Conservation (phyloP, 2,329 filamentous ascomycete genomes). For the Hysterium pulicare region DNA sequence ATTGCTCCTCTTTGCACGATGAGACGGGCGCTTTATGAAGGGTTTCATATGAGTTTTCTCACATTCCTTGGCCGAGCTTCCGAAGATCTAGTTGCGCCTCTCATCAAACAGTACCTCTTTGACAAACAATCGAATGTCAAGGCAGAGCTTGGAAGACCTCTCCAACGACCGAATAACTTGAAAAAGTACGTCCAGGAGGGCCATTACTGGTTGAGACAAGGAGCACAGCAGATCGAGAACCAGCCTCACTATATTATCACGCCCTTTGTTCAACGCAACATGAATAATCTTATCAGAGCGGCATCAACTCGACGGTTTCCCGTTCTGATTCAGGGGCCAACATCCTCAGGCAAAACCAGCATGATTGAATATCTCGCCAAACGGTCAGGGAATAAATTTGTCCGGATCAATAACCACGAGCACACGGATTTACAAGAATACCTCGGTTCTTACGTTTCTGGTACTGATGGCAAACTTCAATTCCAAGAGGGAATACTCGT, state of each 20-base stretch:
- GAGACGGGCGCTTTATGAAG: slow-evolving; percentile 83
- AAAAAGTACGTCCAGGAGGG: slow-evolving; percentile 78
- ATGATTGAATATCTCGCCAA: slow-evolving; percentile 99
- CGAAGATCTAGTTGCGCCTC: slow-evolving; percentile 70
- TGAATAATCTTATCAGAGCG: slow-evolving; percentile 90
- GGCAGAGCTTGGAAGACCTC: slow-evolving; percentile 72
- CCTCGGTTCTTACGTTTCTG: slow-evolving; percentile 88
- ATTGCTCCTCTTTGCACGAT: slow-evolving; percentile 82
- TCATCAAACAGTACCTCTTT: slow-evolving; percentile 79
- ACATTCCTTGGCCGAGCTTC: slow-evolving; percentile 83
- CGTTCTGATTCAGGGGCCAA: slow-evolving; percentile 92
- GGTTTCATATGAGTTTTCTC: slow-evolving; percentile 96
- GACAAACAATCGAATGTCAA: slow-evolving; percentile 65
- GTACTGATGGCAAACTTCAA: slow-evolving; percentile 73
- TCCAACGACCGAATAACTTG: slow-evolving; percentile 73
- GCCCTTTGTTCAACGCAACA: slow-evolving; percentile 87
- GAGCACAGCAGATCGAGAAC: slow-evolving; percentile 62
- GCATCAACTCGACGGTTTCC: slow-evolving; percentile 90
- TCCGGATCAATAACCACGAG: slow-evolving; percentile 99
- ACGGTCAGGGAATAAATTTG: slow-evolving; percentile 92
- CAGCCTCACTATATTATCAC: slow-evolving; percentile 94
- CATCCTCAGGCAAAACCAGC: slow-evolving; percentile 95
- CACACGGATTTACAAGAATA: slow-evolving; percentile 99
- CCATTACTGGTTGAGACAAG: slow-evolving; percentile 87
- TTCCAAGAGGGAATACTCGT: slow-evolving; percentile 96